A percentile compares a stretch with the other conserved stretches of the same genome.
Evolutionary conservation across 768 basidiomycete species (phyloP).

Genomic region (Lentinula lateritia): DNA sequence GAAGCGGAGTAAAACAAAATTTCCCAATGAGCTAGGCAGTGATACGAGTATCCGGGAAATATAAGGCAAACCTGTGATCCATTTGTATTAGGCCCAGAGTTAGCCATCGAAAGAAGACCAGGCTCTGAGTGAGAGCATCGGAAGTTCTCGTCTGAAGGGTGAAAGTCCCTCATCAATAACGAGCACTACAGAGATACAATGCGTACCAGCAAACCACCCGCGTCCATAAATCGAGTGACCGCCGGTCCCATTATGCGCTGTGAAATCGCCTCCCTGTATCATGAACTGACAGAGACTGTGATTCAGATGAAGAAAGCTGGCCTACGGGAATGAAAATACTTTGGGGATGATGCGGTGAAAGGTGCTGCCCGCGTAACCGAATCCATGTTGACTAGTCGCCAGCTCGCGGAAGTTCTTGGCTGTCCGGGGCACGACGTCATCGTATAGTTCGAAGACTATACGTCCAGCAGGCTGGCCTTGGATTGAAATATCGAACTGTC

Average conservation of each 20-base stretch:
- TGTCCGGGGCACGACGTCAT: slow-evolving; percentile 71
- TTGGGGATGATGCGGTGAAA: slow-evolving; percentile 2
- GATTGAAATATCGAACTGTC: slow-evolving; percentile 65
- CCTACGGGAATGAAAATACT: not conserved
- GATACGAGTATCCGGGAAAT: slow-evolving; percentile 7
- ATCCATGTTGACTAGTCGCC: slow-evolving; percentile 69
- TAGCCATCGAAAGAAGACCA: slow-evolving; percentile 74
- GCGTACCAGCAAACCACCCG: slow-evolving; percentile 51
- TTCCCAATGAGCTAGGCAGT: too few relatives aligned
- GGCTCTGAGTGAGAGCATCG: slow-evolving; percentile 65
- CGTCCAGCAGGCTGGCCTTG: slow-evolving; percentile 36
- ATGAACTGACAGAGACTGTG: slow-evolving; percentile 75
- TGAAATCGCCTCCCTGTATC: slow-evolving; percentile 92
- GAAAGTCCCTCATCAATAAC: not conserved
- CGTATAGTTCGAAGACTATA: slow-evolving; percentile 83
- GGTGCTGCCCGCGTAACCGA: slow-evolving; percentile 57
- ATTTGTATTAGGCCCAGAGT: slow-evolving; percentile 78
- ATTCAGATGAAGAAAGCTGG: not conserved
- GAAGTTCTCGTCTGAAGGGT: slow-evolving; percentile 77
- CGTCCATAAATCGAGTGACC: slow-evolving; percentile 75
- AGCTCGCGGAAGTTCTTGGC: slow-evolving; percentile 86
- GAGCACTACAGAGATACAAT: slow-evolving; percentile 5
- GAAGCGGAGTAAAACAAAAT: not conserved
- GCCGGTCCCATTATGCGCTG: slow-evolving; percentile 60
- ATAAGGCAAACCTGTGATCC: slow-evolving; percentile 41